Evolutionary conservation across 257 asterid species (phyloP).

Genomic region (Capsicum pubescens): DNA sequence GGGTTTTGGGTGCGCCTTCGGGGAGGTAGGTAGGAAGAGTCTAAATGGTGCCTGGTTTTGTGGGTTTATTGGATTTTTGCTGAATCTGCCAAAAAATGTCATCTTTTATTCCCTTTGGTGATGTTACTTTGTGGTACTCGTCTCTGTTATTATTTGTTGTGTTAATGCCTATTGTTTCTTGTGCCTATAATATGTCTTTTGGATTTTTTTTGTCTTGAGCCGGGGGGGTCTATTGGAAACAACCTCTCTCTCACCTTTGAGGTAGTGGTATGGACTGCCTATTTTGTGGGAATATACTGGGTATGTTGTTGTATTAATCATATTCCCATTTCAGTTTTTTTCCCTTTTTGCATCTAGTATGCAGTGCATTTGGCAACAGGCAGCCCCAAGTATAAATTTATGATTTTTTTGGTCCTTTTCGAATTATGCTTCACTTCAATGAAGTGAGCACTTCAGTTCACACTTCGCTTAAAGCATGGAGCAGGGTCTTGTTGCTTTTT

Average conservation of each 20-base stretch:
- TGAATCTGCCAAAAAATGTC: not conserved
- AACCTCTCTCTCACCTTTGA: no score
- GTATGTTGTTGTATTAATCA: not conserved
- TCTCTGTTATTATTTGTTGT: no score
- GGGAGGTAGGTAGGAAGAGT: no score
- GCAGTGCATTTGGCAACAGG: not conserved
- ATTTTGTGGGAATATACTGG: no score
- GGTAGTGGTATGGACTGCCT: no score
- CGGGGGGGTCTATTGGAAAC: no score
- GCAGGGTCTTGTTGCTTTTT: not conserved
- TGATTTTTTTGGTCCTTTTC: not conserved
- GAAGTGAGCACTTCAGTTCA: not conserved
- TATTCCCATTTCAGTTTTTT: not conserved
- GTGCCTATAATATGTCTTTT: no score
- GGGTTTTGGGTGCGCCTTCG: no score
- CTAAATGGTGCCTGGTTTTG: not conserved
- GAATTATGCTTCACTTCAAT: not conserved
- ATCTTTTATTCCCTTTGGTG: not conserved
- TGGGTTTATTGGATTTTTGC: constrained; percentile 12
- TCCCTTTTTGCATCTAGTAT: not conserved
- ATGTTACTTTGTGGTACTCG: no score
- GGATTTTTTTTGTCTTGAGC: no score
- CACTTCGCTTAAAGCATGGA: not conserved
- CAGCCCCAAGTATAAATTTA: not conserved
- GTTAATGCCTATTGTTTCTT: no score